These are phyloP conservation scores for Cymbopogon citratus DNA, from an alignment of 176 grass and related monocot genomes.

Conservation along the genomic window DNA sequence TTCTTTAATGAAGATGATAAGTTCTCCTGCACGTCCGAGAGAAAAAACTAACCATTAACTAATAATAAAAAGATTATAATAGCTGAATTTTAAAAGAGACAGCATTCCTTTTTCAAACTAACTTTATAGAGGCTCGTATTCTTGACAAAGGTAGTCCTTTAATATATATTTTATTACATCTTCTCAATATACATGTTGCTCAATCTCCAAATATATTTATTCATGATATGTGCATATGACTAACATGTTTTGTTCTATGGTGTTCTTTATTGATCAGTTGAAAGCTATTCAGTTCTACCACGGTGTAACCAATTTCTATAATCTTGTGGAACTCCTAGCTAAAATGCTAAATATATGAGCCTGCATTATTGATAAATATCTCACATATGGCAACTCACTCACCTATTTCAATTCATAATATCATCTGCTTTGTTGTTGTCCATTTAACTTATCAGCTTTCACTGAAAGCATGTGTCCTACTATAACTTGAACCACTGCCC, in stretches of 20 bases:
- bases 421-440: background rate
- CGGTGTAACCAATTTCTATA: background rate
- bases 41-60: background rate
- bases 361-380: background rate
- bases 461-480: background rate
- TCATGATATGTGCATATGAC: background rate
- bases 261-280: background rate
- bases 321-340: background rate
- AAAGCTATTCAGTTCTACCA: background rate
- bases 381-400: background rate
- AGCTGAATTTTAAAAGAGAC: background rate
- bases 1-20: background rate
- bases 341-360: background rate
- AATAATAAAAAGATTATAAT: slow-evolving; percentile 8
- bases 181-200: background rate
- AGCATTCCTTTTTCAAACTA: slow-evolving; percentile 7
- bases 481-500: background rate
- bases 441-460: background rate
- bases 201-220: background rate
- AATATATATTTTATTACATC: background rate
- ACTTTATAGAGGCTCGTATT: background rate
- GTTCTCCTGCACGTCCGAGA: background rate
- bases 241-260: background rate
- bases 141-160: background rate
- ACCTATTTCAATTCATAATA: background rate